Conservation (phyloP, 306 rosid genomes). For the Rosa lucieae region DNA sequence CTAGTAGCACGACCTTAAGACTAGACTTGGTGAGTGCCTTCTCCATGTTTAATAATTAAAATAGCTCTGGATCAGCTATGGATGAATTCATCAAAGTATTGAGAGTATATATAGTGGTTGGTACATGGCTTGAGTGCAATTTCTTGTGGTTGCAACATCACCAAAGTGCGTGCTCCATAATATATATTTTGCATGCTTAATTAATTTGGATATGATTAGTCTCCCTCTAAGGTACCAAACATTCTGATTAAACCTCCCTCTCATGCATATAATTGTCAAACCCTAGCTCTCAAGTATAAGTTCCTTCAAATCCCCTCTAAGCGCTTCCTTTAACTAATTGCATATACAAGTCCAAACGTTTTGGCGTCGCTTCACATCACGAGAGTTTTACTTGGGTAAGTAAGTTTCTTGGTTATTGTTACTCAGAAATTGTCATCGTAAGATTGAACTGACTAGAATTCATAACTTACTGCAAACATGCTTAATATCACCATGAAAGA, state of each 20-base stretch:
- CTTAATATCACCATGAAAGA: neutral
- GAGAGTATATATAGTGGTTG: slow-evolving; percentile 55
- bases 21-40: slow-evolving; percentile 55
- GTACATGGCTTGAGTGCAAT: slow-evolving; percentile 45
- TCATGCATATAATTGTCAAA: slow-evolving; percentile 54
- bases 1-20: slow-evolving; percentile 48
- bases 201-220: neutral
- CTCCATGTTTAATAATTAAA: slow-evolving; percentile 45
- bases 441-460: neutral
- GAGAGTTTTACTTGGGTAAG: neutral
- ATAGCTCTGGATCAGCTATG: neutral
- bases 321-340: slow-evolving; percentile 28
- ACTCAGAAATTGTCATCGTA: neutral
- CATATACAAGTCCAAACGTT: slow-evolving; percentile 19
- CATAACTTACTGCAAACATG: neutral
- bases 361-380: neutral
- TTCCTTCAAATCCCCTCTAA: slow-evolving; percentile 67
- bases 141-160: slow-evolving; percentile 81
- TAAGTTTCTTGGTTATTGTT: neutral
- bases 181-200: slow-evolving; percentile 40
- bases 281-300: slow-evolving; percentile 24
- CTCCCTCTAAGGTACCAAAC: slow-evolving; percentile 66
- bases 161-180: slow-evolving; percentile 43
- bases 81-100: neutral
- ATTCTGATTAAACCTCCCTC: slow-evolving; percentile 97